Evolutionary conservation across 108 stramenopile species (phyloP).

Genomic region (Pseudonitzschia multiseries): DNA sequence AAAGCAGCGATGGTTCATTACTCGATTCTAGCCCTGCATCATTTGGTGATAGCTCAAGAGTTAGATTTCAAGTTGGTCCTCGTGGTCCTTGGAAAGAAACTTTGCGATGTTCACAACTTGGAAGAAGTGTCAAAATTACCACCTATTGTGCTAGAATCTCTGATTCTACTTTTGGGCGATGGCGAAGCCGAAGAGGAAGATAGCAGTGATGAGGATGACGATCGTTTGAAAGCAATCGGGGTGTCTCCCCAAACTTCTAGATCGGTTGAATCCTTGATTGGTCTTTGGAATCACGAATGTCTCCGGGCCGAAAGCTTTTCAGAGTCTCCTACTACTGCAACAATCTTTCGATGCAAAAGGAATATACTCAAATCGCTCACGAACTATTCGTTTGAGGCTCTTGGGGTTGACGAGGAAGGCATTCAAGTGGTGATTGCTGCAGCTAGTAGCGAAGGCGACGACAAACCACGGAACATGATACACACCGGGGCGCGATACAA

Average conservation of each 20-base stretch:
- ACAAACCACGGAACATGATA: neutral
- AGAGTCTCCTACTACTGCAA: slow-evolving; percentile 4
- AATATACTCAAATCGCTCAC: slow-evolving; percentile 50
- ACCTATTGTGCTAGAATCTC: slow-evolving; percentile 49
- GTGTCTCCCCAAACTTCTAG: slow-evolving; percentile 43
- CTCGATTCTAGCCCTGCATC: slow-evolving; percentile 53
- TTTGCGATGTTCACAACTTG: slow-evolving; percentile 45
- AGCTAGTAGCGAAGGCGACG: slow-evolving; percentile 11
- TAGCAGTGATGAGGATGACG: slow-evolving; percentile 37
- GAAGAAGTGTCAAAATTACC: slow-evolving; percentile 39
- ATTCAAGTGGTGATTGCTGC: slow-evolving; percentile 27
- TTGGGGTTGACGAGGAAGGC: slow-evolving; percentile 60
- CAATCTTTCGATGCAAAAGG: slow-evolving; percentile 26
- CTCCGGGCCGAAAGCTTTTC: slow-evolving; percentile 5
- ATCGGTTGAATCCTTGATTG: slow-evolving; percentile 52
- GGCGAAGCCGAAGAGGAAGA: slow-evolving; percentile 54
- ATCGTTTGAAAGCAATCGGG: slow-evolving; percentile 8
- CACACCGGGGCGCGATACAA: slow-evolving; percentile 28
- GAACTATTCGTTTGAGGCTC: slow-evolving; percentile 45
- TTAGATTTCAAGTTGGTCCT: slow-evolving; percentile 74
- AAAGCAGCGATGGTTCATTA: slow-evolving; percentile 43
- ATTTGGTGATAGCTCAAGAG: slow-evolving; percentile 61
- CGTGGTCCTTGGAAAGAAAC: slow-evolving; percentile 63
- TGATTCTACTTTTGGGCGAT: slow-evolving; percentile 61
- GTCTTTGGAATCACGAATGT: slow-evolving; percentile 23